Base-by-base conservation (phyloP, 2,329 filamentous ascomycete genomes). In the Keithomyces neogunnii region DNA sequence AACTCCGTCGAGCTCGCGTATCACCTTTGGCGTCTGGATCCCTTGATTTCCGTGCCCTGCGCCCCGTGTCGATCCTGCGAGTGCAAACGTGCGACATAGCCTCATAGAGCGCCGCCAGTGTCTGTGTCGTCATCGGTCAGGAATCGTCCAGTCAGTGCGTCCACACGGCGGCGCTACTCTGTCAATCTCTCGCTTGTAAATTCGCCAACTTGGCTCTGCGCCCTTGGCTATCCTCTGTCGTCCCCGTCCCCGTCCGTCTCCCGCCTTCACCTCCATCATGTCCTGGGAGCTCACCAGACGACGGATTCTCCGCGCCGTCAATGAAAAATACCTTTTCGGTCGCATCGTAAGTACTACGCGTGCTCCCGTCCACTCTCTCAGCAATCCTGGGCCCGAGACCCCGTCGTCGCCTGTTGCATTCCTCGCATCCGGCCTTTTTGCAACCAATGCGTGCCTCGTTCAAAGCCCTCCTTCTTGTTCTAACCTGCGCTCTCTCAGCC, bases 271-370 rank as follows among this genome's bases (percentile, higher is more conserved):
- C 33, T 28, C 11, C 31, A 19, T 6, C 59, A 84, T 84, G 80
- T 65, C 76, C 57, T 79, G 78, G 75, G 77, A 83, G 65, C 70
- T 81, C 45, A 76, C 68, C 46, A 73, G 76, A 55, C 78, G 83
- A 62, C 80, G 83, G 59, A 69, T 88, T 62, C 68, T 81, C 62
- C 79, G 85, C 65, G 71, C 80, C 61, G 73, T 86, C 62, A 89
- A 67, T 55, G 57, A 57, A 67, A 84, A 84, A 68, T 89, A 82
- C 68, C 82, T 90, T 57, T 88, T 82, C 67, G 86, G 85, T 57
- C 80, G 79, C 66, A 73, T 89, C 63, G 87, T 90, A 76, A 64
- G 85, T 81, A 49, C 19, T 19, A 11, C 32, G 32, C 39, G 31
- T 1, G 51, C 48, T 50, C 50, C 54, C 50, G 38, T 40, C 38